Percentiles rank a stretch among this genome's conserved stretches.
Conservation (phyloP, 2,329 filamentous ascomycete species). For the Chaetomium globosum region DNA sequence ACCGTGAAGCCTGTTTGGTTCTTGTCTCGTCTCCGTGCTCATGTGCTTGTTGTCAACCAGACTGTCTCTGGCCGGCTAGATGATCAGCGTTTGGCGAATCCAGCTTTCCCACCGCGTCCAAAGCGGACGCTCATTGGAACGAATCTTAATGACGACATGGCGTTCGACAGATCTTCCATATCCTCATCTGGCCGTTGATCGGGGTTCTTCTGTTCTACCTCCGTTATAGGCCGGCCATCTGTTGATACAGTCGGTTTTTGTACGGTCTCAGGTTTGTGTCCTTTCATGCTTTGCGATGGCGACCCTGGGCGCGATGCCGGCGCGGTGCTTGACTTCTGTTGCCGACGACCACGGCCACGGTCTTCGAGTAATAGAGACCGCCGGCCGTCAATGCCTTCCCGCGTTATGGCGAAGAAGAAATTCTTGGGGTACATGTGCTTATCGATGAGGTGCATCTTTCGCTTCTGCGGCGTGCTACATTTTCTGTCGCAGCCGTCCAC, state of each 20-base stretch:
- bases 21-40: constrained; percentile 21
- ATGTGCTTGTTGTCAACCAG: constrained; percentile 11
- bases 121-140: constrained; percentile 69
- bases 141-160: constrained; percentile 73
- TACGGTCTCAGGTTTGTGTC: not conserved
- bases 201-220: not conserved
- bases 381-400: constrained; percentile 84
- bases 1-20: not conserved
- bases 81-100: constrained; percentile 53
- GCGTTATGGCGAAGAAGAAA: constrained; percentile 85
- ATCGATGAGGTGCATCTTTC: constrained; percentile 85
- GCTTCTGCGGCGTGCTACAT: constrained; percentile 80
- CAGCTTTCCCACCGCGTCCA: constrained; percentile 57
- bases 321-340: constrained; percentile 50
- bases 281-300: not conserved
- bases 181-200: constrained; percentile 47
- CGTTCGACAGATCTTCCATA: constrained; percentile 65
- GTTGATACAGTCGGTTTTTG: not conserved
- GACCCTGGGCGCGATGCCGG: constrained; percentile 23
- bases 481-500: constrained; percentile 84
- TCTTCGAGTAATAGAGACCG: constrained; percentile 73
- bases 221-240: constrained; percentile 9
- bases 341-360: constrained; percentile 48
- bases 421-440: constrained; percentile 90
- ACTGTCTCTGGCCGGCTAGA: not conserved